These are phyloP conservation scores for Penicillium antarcticum DNA, from an alignment of 495 filamentous ascomycete genomes.

Conservation along the genomic window DNA sequence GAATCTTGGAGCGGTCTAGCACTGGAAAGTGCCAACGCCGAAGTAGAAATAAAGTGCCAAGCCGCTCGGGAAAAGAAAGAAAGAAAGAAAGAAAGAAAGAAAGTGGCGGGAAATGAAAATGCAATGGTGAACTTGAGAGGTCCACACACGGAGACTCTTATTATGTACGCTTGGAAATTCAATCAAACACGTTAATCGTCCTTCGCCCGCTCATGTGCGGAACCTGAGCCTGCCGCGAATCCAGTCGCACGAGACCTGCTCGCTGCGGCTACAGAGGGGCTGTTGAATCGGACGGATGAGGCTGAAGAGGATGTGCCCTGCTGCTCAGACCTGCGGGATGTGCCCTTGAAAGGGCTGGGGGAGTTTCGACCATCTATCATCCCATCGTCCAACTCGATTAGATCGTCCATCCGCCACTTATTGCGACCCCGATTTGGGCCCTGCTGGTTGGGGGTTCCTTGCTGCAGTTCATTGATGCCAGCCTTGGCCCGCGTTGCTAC, in stretches of 20 bases:
- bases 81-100: too few species aligned
- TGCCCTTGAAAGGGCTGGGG: conserved; percentile 17
- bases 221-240: conserved; percentile 7
- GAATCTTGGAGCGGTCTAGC: neutral
- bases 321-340: conserved; percentile 17
- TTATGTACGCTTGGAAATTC: conserved; percentile 25
- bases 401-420: conserved; percentile 55
- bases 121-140: conserved; percentile 9
- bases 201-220: conserved; percentile 24
- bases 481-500: conserved; percentile 56
- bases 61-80: conserved; percentile 13
- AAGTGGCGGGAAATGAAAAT: conserved; percentile 9
- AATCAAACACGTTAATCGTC: conserved; percentile 28
- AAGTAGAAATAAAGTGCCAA: conserved; percentile 13
- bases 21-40: neutral
- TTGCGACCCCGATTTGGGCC: conserved; percentile 28
- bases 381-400: conserved; percentile 80
- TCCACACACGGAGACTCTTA: conserved; percentile 19
- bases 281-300: conserved; percentile 22
- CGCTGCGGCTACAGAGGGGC: conserved; percentile 31
- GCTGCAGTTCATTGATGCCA: conserved; percentile 40
- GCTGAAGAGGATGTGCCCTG: conserved; percentile 19
- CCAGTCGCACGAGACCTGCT: conserved; percentile 40
- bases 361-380: conserved; percentile 30
- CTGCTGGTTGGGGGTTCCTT: conserved; percentile 29